These are phyloP conservation scores for Austroboletus olivaceoglutinosus DNA, from an alignment of 1,284 basidiomycete species.

Conservation along the genomic window DNA sequence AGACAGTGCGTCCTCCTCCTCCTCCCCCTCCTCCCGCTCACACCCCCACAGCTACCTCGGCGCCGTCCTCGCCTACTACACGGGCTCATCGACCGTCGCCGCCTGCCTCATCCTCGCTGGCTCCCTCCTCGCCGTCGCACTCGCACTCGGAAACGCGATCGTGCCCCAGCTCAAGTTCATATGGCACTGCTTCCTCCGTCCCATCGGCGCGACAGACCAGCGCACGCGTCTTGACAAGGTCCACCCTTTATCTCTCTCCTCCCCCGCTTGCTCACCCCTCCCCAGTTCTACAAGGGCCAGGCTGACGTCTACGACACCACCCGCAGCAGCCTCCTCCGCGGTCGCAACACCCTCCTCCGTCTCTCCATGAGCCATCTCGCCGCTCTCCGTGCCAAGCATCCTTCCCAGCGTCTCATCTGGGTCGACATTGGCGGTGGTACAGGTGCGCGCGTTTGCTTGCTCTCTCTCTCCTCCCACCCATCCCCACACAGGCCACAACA, in stretches of 20 bases:
- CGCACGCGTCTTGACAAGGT: slow-evolving; percentile 45
- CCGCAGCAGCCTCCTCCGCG: slow-evolving; percentile 58
- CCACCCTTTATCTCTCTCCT: not conserved
- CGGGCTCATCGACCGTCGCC: slow-evolving; percentile 28
- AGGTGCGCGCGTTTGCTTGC: slow-evolving; percentile 35
- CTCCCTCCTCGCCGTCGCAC: slow-evolving; percentile 20
- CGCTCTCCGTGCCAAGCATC: slow-evolving; percentile 42
- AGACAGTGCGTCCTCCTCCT: slow-evolving; percentile 9
- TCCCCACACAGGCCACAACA: too few relatives aligned
- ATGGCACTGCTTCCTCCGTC: slow-evolving; percentile 36
- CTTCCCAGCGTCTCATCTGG: slow-evolving; percentile 64
- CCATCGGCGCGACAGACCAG: slow-evolving; percentile 40
- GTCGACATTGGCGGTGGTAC: slow-evolving; percentile 84
- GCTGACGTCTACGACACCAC: slow-evolving; percentile 72
- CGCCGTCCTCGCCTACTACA: slow-evolving; percentile 25
- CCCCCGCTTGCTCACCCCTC: not conserved
- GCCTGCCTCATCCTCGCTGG: slow-evolving; percentile 28
- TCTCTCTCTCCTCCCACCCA: not conserved
- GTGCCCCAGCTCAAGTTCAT: slow-evolving; percentile 36
- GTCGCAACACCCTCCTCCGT: slow-evolving; percentile 45
- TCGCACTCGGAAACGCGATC: slow-evolving; percentile 28
- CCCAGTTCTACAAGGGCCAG: slow-evolving; percentile 65
- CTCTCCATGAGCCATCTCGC: slow-evolving; percentile 61
- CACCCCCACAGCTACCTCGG: slow-evolving; percentile 16
- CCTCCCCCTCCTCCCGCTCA: too few relatives aligned